A percentile compares a stretch with the other conserved stretches of the same genome.
phyloP scores from a whole-genome alignment of 2,329 filamentous ascomycete species.

The Monilinia laxa region DNA sequence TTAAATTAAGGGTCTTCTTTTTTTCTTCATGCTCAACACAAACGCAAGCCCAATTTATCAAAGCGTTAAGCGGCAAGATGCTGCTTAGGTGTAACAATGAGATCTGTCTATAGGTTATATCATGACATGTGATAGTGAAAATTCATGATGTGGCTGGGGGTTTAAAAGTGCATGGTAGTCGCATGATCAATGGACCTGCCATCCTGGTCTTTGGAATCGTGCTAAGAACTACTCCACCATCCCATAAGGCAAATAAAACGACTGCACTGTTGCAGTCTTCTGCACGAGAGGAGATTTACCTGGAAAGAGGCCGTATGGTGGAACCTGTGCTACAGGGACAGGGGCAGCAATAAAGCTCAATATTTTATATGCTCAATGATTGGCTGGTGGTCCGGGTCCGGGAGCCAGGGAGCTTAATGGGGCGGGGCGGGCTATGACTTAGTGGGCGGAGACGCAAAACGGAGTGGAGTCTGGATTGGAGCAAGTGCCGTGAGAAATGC shows the following conservation, averaged over 20 bases:
- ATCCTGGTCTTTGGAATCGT: conserved; percentile 20
- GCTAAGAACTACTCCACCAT: conserved; percentile 5
- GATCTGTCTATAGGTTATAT: conserved; percentile 11
- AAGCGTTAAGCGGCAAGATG: background rate
- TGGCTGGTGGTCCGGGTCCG: background rate
- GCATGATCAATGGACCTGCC: conserved; percentile 19
- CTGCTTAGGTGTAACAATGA: background rate
- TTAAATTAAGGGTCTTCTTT: conserved; percentile 13
- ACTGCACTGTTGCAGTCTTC: background rate
- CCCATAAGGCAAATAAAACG: conserved; percentile 16
- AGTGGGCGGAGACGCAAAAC: background rate
- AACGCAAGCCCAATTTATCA: background rate
- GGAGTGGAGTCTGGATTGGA: background rate
- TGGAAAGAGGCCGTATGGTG: conserved; percentile 4
- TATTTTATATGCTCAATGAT: background rate
- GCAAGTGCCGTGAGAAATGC: conserved; percentile 15
- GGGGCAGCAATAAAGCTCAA: background rate
- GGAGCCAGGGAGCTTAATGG: background rate
- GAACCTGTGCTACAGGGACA: background rate
- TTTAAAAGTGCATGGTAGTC: conserved; percentile 13
- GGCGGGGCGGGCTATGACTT: conserved; percentile 7
- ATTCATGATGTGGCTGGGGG: background rate
- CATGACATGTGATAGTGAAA: background rate
- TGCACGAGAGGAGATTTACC: background rate
- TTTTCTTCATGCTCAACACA: background rate